These are phyloP conservation scores for Pterulicium gracile DNA, from an alignment of 1,284 basidiomycete species.

Conservation along the genomic window DNA sequence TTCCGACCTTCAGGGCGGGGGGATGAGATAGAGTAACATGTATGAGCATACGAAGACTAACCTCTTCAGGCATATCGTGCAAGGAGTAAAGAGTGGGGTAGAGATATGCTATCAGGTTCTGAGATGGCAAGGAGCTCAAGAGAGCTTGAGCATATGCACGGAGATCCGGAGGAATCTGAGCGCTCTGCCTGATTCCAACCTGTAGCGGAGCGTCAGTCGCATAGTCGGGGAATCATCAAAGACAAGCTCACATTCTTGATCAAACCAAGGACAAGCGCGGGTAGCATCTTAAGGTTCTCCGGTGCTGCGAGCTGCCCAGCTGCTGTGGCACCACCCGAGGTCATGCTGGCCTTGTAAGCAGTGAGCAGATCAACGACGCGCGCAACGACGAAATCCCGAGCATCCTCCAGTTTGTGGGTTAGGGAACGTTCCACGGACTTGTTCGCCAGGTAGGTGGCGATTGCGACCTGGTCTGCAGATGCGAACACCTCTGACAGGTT, in stretches of 20 bases:
- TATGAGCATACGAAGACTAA: constrained; percentile 21
- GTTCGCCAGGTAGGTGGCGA: constrained; percentile 85
- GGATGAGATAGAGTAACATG: neutral
- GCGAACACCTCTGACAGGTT: constrained; percentile 92
- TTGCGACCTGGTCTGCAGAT: constrained; percentile 89
- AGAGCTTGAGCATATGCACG: constrained; percentile 92
- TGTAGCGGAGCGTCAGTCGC: constrained; percentile 20
- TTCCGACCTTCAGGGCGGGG: constrained; percentile 46
- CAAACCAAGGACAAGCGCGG: constrained; percentile 81
- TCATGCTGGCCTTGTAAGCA: constrained; percentile 97
- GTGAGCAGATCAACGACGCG: constrained; percentile 85
- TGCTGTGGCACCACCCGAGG: constrained; percentile 83
- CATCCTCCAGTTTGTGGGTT: constrained; percentile 89
- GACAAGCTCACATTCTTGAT: constrained; percentile 76
- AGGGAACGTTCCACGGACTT: constrained; percentile 94
- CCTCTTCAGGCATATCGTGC: constrained; percentile 93
- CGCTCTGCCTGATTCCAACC: constrained; percentile 91
- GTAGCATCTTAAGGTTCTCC: constrained; percentile 91
- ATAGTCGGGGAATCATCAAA: constrained; percentile 4
- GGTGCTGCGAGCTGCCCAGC: constrained; percentile 90
- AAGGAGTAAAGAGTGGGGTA: constrained; percentile 93
- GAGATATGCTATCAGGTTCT: constrained; percentile 88
- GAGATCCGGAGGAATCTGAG: constrained; percentile 93
- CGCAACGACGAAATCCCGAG: constrained; percentile 83
- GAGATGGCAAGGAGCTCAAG: constrained; percentile 84